Evolutionary conservation across 2,329 filamentous ascomycete genomes (phyloP).

Genomic region (Diaporthe sp.): DNA sequence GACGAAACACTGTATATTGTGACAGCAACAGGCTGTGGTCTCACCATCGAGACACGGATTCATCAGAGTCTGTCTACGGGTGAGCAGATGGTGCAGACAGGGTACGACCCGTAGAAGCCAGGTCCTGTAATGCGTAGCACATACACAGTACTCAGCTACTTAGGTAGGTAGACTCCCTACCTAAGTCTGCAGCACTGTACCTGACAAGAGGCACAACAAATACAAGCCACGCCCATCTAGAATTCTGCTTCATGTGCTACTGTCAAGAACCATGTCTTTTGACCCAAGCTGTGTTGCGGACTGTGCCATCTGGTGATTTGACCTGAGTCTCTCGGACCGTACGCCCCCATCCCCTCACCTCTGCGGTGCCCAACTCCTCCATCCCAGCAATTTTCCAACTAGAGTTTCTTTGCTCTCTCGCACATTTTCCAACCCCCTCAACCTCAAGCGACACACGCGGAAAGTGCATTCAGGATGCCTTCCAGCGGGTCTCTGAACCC

Average conservation of each 20-base stretch:
- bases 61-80: not conserved
- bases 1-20: not conserved
- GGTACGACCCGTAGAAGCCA: not conserved
- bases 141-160: not conserved
- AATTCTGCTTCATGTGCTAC: not conserved
- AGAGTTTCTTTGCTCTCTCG: constrained; percentile 25
- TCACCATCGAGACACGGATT: not conserved
- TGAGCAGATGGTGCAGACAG: not conserved
- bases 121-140: not conserved
- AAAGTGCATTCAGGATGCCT: constrained; percentile 40
- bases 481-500: constrained; percentile 46
- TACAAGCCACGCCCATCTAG: not conserved
- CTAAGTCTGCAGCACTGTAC: not conserved
- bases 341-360: constrained; percentile 15
- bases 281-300: not conserved
- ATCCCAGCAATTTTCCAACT: constrained; percentile 36
- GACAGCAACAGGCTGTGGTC: not conserved
- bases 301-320: not conserved
- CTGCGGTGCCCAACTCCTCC: constrained; percentile 1
- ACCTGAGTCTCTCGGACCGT: not conserved
- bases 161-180: not conserved
- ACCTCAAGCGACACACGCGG: constrained; percentile 29
- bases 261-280: constrained; percentile 3
- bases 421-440: constrained; percentile 1
- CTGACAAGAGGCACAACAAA: not conserved